phyloP scores from a whole-genome alignment of 495 filamentous ascomycete species.

The Durotheca rogersii region DNA sequence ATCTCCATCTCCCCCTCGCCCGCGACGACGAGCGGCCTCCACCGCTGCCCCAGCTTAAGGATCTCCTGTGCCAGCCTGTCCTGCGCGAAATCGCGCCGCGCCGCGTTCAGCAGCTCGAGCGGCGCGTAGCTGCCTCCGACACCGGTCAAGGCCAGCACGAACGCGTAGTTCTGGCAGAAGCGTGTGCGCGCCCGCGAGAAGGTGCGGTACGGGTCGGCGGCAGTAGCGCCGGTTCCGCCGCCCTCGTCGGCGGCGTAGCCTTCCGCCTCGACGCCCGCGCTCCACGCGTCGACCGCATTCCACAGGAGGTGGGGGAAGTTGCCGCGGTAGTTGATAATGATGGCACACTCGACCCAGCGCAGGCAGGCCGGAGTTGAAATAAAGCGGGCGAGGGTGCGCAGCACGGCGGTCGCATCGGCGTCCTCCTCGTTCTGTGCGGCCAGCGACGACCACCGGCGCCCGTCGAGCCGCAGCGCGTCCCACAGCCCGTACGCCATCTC shows the following conservation, averaged over 20 bases:
- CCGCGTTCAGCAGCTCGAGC: slow-evolving; percentile 6
- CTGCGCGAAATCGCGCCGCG: background rate
- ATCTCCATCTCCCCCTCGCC: background rate
- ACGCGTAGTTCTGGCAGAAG: slow-evolving; percentile 10
- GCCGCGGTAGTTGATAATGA: slow-evolving; percentile 34
- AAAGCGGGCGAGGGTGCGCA: slow-evolving; percentile 14
- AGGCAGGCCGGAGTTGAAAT: slow-evolving; percentile 25
- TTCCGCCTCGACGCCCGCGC: background rate
- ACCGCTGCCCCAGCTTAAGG: slow-evolving; percentile 5
- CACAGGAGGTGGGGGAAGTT: slow-evolving; percentile 23
- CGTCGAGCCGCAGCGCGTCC: slow-evolving; percentile 21
- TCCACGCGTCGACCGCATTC: slow-evolving; percentile 24
- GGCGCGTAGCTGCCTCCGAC: slow-evolving; percentile 5
- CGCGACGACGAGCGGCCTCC: slow-evolving; percentile 10
- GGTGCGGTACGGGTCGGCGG: slow-evolving; percentile 11
- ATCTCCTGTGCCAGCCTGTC: slow-evolving; percentile 12
- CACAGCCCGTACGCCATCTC: slow-evolving; percentile 35
- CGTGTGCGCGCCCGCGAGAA: slow-evolving; percentile 11
- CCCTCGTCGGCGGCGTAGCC: slow-evolving; percentile 3
- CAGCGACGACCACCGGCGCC: slow-evolving; percentile 22
- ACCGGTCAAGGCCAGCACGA: slow-evolving; percentile 10
- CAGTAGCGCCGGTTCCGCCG: too few relatives aligned
- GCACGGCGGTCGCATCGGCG: slow-evolving; percentile 1
- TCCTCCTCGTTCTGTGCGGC: slow-evolving; percentile 20
- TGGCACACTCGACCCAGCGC: slow-evolving; percentile 31